Base-by-base conservation (phyloP, 2,329 filamentous ascomycete species). In the Parascedosporium putredinis region DNA sequence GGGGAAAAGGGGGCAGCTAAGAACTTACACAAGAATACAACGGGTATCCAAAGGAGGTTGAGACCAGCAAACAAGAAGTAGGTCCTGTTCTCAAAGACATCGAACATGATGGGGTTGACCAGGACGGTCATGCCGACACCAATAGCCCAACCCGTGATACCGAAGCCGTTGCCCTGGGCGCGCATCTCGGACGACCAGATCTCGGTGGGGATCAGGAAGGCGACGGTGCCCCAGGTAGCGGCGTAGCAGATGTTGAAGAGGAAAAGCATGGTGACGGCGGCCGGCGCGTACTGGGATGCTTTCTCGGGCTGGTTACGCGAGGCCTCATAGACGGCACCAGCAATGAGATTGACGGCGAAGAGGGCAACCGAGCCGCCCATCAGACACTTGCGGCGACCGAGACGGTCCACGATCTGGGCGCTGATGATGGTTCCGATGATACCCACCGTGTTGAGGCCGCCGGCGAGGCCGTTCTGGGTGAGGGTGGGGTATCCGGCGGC, bases 81-180 rank as follows among this genome's bases (percentile, higher is more conserved):
- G 1, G 71, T 76, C 7, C 68, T 65, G 53, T 66, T 72, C 52
- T 66, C 63, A 20, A 76, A 55, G n/a, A 60, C 60, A 38, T 57
- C 61, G 52, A 78, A 72, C 67, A 78, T 73, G 58, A 77, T 72
- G 23, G 71, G 72, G 54, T 63, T 78, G 53, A 77, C 69, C 44
- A 78, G 63, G 2, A 67, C 67, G 1, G 75, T 77, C 70, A 73
- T 71, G 31, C 75, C 75, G 7, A 74, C 71, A 33, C 75, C 77
- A 51, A 78, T 69, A 16, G 77, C 75, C 76, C 77, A 81, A 1
- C 76, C 75, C 2, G 74, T 73, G 52, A 81, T 77, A 16, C 72
- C 73, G 54, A 80, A 78, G 6, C 74, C 74, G 56, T 79, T 76
- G 6, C 76, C 78, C 57, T 79, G 73, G n/a, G 76, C 75, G 20